Percentiles rank a stretch among this genome's conserved stretches.
These are phyloP conservation scores for Bromus sterilis DNA, from an alignment of 176 grass and related monocot genomes.

Conservation along the genomic window DNA sequence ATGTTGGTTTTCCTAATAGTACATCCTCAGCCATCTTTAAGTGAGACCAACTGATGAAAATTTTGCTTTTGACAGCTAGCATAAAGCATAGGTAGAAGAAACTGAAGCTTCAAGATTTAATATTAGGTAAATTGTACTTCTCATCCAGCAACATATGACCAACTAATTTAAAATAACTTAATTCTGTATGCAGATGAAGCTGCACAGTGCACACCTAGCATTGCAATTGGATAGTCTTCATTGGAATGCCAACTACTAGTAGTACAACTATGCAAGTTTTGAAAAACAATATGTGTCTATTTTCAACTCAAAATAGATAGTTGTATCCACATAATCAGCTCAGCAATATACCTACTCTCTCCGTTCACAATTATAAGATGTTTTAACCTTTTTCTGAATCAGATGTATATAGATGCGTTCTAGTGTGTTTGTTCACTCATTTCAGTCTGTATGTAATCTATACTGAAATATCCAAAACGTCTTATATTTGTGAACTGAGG, in stretches of 20 bases:
- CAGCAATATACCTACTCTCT: background rate
- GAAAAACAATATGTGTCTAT: background rate
- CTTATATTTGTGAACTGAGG: too few relatives aligned
- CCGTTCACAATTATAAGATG: too few relatives aligned
- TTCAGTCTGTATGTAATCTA: too few relatives aligned
- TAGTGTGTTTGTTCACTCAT: too few relatives aligned
- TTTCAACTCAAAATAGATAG: background rate
- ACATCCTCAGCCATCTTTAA: background rate
- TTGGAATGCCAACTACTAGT: background rate
- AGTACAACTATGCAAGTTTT: background rate
- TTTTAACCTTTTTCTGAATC: too few relatives aligned
- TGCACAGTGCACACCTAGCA: background rate
- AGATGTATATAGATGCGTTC: too few relatives aligned
- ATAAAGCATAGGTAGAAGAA: background rate
- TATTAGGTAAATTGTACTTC: background rate
- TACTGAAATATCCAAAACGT: too few relatives aligned
- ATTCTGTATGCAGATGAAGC: background rate
- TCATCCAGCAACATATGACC: slow-evolving; percentile 5
- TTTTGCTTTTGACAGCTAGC: background rate
- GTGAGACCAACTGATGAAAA: background rate
- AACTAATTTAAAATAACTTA: background rate
- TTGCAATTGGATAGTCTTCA: background rate
- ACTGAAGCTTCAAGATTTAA: background rate
- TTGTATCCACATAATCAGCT: background rate
- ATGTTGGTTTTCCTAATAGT: background rate